These are phyloP conservation scores for Leccinum uliginosum DNA, from an alignment of 768 basidiomycete genomes.

Conservation along the genomic window DNA sequence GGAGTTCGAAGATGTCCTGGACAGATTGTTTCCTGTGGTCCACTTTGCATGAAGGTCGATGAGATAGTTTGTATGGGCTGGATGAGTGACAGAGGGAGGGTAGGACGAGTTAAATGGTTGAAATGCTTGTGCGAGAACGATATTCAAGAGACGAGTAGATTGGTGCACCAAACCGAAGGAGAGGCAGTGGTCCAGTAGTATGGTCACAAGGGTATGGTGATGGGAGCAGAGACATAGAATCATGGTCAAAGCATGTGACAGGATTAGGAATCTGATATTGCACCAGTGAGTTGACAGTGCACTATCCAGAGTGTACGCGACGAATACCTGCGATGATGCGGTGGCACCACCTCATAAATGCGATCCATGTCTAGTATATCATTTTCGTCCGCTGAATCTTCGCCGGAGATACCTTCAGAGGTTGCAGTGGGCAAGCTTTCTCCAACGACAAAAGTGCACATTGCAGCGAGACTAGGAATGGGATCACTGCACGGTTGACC, in stretches of 20 bases:
- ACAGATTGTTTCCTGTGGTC: slow-evolving; percentile 16
- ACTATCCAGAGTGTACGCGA: slow-evolving; percentile 6
- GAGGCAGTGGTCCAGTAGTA: slow-evolving; percentile 49
- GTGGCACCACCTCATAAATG: slow-evolving; percentile 51
- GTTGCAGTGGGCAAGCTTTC: slow-evolving; percentile 33
- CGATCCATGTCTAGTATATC: slow-evolving; percentile 29
- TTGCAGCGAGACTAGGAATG: slow-evolving; percentile 38
- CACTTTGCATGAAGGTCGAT: slow-evolving; percentile 41
- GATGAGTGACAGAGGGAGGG: slow-evolving; percentile 36
- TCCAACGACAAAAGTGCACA: slow-evolving; percentile 49
- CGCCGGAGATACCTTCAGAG: slow-evolving; percentile 19
- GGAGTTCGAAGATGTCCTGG: neutral
- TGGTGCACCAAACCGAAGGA: slow-evolving; percentile 40
- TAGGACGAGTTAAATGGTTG: slow-evolving; percentile 20
- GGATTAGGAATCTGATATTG: slow-evolving; percentile 39
- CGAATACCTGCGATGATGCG: slow-evolving; percentile 46
- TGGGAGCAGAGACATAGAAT: slow-evolving; percentile 42
- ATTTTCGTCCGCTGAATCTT: slow-evolving; percentile 23
- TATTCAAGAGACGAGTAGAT: slow-evolving; percentile 39
- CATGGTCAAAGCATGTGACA: slow-evolving; percentile 50
- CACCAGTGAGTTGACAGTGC: slow-evolving; percentile 2
- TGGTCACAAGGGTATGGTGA: slow-evolving; percentile 45
- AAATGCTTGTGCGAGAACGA: slow-evolving; percentile 39
- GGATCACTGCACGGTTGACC: slow-evolving; percentile 13
- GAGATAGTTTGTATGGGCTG: slow-evolving; percentile 45